Percentiles rank a stretch among this genome's conserved stretches.
Evolutionary conservation across 441 rosid species (phyloP).

Genomic region (Croton laevigatus): DNA sequence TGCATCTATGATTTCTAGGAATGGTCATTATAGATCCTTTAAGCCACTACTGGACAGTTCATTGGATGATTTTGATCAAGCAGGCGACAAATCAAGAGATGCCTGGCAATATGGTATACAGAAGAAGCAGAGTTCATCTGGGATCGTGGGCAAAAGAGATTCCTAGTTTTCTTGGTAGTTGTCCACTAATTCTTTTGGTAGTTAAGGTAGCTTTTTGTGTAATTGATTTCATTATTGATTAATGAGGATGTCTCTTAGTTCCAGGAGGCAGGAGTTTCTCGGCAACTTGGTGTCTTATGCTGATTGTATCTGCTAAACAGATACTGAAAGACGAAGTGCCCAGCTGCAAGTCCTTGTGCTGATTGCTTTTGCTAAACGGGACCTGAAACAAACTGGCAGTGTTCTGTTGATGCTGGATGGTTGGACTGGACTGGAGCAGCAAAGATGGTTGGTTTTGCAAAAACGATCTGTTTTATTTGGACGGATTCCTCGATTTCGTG

Average conservation of each 20-base stretch:
- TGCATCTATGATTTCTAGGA: constrained; percentile 45
- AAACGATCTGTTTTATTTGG: neutral
- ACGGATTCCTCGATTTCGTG: constrained; percentile 20
- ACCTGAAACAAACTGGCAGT: constrained; percentile 16
- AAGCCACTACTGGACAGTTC: constrained; percentile 48
- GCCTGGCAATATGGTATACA: constrained; percentile 77
- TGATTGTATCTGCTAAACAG: constrained; percentile 15
- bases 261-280: constrained; percentile 17
- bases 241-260: constrained; percentile 14
- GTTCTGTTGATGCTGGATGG: constrained; percentile 5
- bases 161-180: constrained; percentile 30
- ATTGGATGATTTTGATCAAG: constrained; percentile 57
- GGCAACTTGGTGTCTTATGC: constrained; percentile 12
- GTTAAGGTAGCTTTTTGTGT: neutral
- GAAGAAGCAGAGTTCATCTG: constrained; percentile 53
- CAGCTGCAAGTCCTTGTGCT: neutral
- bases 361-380: neutral
- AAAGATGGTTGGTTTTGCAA: constrained; percentile 14
- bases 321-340: neutral
- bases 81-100: constrained; percentile 62
- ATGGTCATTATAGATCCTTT: constrained; percentile 49
- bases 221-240: neutral
- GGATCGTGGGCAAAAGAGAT: constrained; percentile 61
- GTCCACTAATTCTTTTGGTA: constrained; percentile 17
- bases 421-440: constrained; percentile 10